Percentiles rank a stretch among this genome's conserved stretches.
Conservation (phyloP, 75 land plant genomes). For the Ceratopteris richardii region DNA sequence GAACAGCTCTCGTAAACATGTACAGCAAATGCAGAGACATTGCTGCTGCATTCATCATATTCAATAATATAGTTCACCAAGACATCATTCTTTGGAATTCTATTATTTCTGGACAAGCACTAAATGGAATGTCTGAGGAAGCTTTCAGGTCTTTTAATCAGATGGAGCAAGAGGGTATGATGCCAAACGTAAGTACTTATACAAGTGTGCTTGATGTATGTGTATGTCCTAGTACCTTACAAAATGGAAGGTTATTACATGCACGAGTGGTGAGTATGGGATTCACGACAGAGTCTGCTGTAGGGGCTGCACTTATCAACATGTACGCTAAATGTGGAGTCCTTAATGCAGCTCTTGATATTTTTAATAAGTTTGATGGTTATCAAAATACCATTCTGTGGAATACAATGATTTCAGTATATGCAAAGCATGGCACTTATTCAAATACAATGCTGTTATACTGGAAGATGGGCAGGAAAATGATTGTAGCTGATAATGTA, state of each 20-base stretch:
- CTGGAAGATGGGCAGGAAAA: slow-evolving; percentile 20
- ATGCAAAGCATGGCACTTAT: slow-evolving; percentile 34
- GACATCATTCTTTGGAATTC: slow-evolving; percentile 14
- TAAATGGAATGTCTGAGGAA: slow-evolving; percentile 1
- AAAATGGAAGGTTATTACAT: slow-evolving; percentile 4
- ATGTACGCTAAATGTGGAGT: slow-evolving; percentile 10
- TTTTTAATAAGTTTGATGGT: background rate
- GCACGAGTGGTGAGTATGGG: slow-evolving; percentile 4
- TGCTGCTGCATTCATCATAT: slow-evolving; percentile 6
- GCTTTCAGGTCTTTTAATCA: slow-evolving; percentile 1
- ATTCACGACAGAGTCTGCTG: slow-evolving; percentile 3
- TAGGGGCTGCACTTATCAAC: slow-evolving; percentile 10
- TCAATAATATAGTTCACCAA: slow-evolving; percentile 1
- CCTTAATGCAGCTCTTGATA: slow-evolving; percentile 5
- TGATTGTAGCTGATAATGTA: slow-evolving; percentile 40
- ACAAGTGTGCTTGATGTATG: slow-evolving; percentile 10
- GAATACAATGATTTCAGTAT: slow-evolving; percentile 22
- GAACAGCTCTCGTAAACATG: slow-evolving; percentile 18
- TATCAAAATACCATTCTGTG: slow-evolving; percentile 8
- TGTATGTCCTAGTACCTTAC: slow-evolving; percentile 5
- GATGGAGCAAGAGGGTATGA: slow-evolving; percentile 11
- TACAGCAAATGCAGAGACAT: slow-evolving; percentile 15
- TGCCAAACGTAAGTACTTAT: slow-evolving; percentile 5
- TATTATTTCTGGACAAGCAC: slow-evolving; percentile 5
- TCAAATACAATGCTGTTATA: slow-evolving; percentile 32